phyloP scores from a whole-genome alignment of 2,329 filamentous ascomycete species.

The Annulohypoxylon truncatum region DNA sequence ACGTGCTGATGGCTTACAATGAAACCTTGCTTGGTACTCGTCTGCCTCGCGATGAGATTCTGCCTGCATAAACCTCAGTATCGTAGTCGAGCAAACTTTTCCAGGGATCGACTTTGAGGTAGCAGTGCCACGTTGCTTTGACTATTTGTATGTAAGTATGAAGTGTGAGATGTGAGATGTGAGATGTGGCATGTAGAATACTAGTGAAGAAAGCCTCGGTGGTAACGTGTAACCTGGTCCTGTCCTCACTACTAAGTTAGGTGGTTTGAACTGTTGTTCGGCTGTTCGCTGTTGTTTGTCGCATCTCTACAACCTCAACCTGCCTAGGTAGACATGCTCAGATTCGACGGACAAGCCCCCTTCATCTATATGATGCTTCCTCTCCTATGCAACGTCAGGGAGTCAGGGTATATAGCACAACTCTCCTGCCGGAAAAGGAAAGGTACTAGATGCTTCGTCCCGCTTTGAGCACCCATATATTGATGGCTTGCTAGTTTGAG shows the following conservation, averaged over 20 bases:
- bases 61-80: constrained; percentile 16
- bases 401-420: constrained; percentile 32
- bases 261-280: constrained; percentile 19
- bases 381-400: constrained; percentile 36
- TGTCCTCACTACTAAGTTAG: constrained; percentile 14
- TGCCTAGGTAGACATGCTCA: constrained; percentile 22
- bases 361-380: constrained; percentile 44
- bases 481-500: constrained; percentile 14
- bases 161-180: background rate
- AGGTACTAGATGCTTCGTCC: constrained; percentile 33
- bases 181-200: constrained; percentile 7
- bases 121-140: constrained; percentile 25
- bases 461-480: constrained; percentile 25
- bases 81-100: constrained; percentile 29
- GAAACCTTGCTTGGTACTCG: constrained; percentile 7
- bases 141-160: constrained; percentile 1
- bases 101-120: constrained; percentile 11
- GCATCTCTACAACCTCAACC: constrained; percentile 12
- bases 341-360: constrained; percentile 32
- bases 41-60: constrained; percentile 32
- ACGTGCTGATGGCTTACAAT: background rate
- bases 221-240: constrained; percentile 4
- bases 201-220: background rate
- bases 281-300: constrained; percentile 30
- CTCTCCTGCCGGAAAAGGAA: constrained; percentile 38